Conservation (phyloP, 805 yeast genomes). For the Tetrapisispora namnaoensis region DNA sequence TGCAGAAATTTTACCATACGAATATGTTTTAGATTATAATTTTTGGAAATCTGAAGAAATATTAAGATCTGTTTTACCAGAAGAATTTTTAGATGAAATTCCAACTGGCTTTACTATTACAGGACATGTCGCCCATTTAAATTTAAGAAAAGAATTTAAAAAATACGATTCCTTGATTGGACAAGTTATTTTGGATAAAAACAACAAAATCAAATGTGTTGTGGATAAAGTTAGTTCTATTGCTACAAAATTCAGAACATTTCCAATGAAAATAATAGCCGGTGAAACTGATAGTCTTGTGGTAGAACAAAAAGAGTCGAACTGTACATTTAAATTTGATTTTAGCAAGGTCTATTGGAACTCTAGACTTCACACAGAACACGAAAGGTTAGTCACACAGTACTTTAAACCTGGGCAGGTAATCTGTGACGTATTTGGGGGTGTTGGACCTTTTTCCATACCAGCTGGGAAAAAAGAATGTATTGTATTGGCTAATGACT, state of each 20-base stretch:
- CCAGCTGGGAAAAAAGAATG: constrained; percentile 86
- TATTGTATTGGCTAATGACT: constrained; percentile 81
- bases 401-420: constrained; percentile 57
- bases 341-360: constrained; percentile 97
- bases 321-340: constrained; percentile 78
- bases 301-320: constrained; percentile 79
- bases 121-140: constrained; percentile 93
- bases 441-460: constrained; percentile 96
- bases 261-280: constrained; percentile 87
- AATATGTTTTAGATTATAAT: constrained; percentile 51
- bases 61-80: constrained; percentile 67
- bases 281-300: constrained; percentile 58
- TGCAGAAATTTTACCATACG: constrained; percentile 43
- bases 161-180: constrained; percentile 80
- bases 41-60: constrained; percentile 91
- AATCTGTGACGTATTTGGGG: constrained; percentile 94
- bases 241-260: constrained; percentile 81
- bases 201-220: constrained; percentile 65
- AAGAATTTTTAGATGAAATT: constrained; percentile 48
- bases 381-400: constrained; percentile 59
- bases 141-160: constrained; percentile 71
- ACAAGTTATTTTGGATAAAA: constrained; percentile 81
- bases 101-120: constrained; percentile 90
- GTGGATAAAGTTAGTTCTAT: constrained; percentile 86
- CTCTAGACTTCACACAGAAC: constrained; percentile 89